These are phyloP conservation scores for Phytophthora agathidicida DNA, from an alignment of 352 stramenopile genomes.

Conservation along the genomic window DNA sequence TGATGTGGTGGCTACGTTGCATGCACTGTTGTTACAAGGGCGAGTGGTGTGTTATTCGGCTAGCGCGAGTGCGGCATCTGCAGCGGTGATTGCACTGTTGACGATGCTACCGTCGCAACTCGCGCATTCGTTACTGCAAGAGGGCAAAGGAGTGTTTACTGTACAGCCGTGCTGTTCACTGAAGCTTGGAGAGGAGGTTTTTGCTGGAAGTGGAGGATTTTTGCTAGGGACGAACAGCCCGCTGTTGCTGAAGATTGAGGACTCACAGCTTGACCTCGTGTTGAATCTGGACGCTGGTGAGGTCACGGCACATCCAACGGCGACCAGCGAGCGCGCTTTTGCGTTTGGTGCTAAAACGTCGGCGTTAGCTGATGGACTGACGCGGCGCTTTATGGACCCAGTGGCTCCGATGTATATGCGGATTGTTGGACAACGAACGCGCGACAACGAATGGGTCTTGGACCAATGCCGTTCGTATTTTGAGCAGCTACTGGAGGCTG, in stretches of 20 bases:
- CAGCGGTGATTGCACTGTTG: slow-evolving; percentile 56
- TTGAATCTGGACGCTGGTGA: slow-evolving; percentile 65
- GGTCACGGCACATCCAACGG: slow-evolving; percentile 56
- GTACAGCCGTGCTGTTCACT: slow-evolving; percentile 55
- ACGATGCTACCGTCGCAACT: slow-evolving; percentile 59
- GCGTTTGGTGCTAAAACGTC: slow-evolving; percentile 49
- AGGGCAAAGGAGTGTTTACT: slow-evolving; percentile 38
- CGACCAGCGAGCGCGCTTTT: slow-evolving; percentile 59
- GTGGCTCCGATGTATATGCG: slow-evolving; percentile 27
- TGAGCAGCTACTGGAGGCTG: slow-evolving; percentile 57
- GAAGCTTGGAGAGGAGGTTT: slow-evolving; percentile 34
- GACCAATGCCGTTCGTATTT: slow-evolving; percentile 69
- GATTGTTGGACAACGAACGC: slow-evolving; percentile 24
- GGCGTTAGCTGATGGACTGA: slow-evolving; percentile 33
- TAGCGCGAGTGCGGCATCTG: slow-evolving; percentile 55
- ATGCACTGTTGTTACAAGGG: slow-evolving; percentile 76
- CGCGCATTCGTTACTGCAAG: slow-evolving; percentile 20
- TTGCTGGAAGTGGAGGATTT: slow-evolving; percentile 42
- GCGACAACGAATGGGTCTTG: slow-evolving; percentile 67
- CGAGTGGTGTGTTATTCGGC: slow-evolving; percentile 80
- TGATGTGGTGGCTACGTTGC: slow-evolving; percentile 70
- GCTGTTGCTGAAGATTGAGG: slow-evolving; percentile 56
- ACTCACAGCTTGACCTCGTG: slow-evolving; percentile 58
- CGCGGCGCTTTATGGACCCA: slow-evolving; percentile 20
- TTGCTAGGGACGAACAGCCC: slow-evolving; percentile 62